These are phyloP conservation scores for Xylaria nigripes DNA, from an alignment of 495 filamentous ascomycete genomes.

Conservation along the genomic window DNA sequence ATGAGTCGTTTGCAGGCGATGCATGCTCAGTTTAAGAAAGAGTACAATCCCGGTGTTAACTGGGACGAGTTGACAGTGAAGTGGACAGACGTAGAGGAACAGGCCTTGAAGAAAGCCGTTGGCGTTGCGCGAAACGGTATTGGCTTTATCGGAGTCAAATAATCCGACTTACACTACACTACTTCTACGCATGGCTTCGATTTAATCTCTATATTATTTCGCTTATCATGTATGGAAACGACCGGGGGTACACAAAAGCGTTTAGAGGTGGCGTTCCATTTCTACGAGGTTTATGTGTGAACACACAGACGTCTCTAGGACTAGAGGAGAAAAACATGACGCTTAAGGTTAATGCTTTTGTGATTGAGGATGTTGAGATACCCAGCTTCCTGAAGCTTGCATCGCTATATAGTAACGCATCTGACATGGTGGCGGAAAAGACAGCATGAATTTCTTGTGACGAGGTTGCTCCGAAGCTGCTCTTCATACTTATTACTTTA, in stretches of 20 bases:
- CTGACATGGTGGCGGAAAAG: not conserved
- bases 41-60: slow-evolving; percentile 64
- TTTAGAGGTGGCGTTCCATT: not conserved
- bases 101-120: slow-evolving; percentile 64
- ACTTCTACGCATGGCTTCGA: not conserved
- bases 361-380: slow-evolving; percentile 3
- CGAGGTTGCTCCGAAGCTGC: not conserved
- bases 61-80: slow-evolving; percentile 84
- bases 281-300: not conserved
- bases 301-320: not conserved
- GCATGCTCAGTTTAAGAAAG: slow-evolving; percentile 64
- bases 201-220: not conserved
- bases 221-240: slow-evolving; percentile 1
- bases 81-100: slow-evolving; percentile 86
- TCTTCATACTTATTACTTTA: not conserved
- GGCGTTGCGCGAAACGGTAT: slow-evolving; percentile 64
- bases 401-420: not conserved
- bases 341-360: slow-evolving; percentile 3
- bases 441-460: not conserved
- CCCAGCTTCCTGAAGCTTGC: slow-evolving; percentile 5
- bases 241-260: not conserved
- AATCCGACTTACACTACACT: slow-evolving; percentile 9
- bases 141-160: slow-evolving; percentile 75
- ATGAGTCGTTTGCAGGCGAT: slow-evolving; percentile 63
- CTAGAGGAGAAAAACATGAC: not conserved